Percentiles rank a stretch among this genome's conserved stretches.
phyloP scores from a whole-genome alignment of 495 filamentous ascomycete species.

The Talaromyces stipitatus region DNA sequence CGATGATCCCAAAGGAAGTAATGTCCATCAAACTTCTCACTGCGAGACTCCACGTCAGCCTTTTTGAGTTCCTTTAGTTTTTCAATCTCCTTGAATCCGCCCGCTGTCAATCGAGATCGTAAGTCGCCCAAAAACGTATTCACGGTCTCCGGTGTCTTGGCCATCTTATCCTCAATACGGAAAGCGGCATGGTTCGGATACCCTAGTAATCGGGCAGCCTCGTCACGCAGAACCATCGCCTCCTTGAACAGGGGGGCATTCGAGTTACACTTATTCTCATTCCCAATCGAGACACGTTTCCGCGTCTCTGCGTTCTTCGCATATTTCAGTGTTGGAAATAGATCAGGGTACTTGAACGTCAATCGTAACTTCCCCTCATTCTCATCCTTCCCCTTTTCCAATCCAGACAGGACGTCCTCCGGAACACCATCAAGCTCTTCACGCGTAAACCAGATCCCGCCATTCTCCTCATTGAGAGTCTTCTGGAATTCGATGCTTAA shows the following conservation, averaged over 20 bases:
- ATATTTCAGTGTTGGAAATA: constrained; percentile 61
- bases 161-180: constrained; percentile 95
- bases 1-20: constrained; percentile 91
- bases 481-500: constrained; percentile 61
- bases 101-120: constrained; percentile 61
- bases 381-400: constrained; percentile 68
- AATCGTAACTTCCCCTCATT: constrained; percentile 55
- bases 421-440: constrained; percentile 58
- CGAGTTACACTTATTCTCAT: constrained; percentile 78
- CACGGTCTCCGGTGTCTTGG: constrained; percentile 82
- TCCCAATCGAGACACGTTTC: constrained; percentile 48
- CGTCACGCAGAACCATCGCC: constrained; percentile 80
- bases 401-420: constrained; percentile 49
- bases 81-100: constrained; percentile 68
- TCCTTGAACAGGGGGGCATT: constrained; percentile 85
- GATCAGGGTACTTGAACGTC: constrained; percentile 65
- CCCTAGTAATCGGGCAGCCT: constrained; percentile 82
- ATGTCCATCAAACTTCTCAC: constrained; percentile 54
- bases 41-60: constrained; percentile 55
- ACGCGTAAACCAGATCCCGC: constrained; percentile 56
- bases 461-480: constrained; percentile 62
- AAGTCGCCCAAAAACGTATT: constrained; percentile 78
- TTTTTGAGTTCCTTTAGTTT: constrained; percentile 74
- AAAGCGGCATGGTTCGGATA: constrained; percentile 91
- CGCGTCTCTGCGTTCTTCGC: constrained; percentile 50